Conservation (phyloP, 1,284 basidiomycete genomes). For the Phlebopus sp. region DNA sequence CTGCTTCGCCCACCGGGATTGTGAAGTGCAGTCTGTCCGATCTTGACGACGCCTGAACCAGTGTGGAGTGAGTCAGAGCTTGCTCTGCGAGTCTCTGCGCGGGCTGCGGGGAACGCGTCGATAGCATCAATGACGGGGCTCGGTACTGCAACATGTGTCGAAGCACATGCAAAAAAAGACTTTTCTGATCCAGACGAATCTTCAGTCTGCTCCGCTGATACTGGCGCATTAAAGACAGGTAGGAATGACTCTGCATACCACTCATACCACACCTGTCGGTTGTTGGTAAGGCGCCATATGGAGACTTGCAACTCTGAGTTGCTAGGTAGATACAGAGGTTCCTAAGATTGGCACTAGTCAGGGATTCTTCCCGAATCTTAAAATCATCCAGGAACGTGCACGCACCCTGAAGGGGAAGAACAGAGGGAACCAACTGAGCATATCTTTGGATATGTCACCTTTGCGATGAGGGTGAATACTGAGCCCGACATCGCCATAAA, state of each 20-base stretch:
- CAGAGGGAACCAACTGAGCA: constrained; percentile 99
- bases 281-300: constrained; percentile 91
- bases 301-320: constrained; percentile 91
- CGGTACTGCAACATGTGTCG: constrained; percentile 48
- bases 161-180: constrained; percentile 31
- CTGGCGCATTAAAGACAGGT: constrained; percentile 42
- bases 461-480: constrained; percentile 93
- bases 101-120: constrained; percentile 37
- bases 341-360: constrained; percentile 42
- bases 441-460: constrained; percentile 83
- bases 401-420: constrained; percentile 90
- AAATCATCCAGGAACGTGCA: constrained; percentile 17
- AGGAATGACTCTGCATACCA: constrained; percentile 95
- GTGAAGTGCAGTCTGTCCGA: constrained; percentile 89
- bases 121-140: constrained; percentile 65
- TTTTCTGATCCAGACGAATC: constrained; percentile 16
- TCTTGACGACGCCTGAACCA: constrained; percentile 64
- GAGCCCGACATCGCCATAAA: constrained; percentile 86
- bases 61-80: constrained; percentile 19
- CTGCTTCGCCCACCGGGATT: constrained; percentile 88
- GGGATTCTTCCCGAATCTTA: not conserved
- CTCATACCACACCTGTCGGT: constrained; percentile 95
- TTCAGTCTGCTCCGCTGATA: constrained; percentile 14
- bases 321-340: constrained; percentile 90
- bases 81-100: constrained; percentile 13